Conservation (phyloP, 2,329 filamentous ascomycete species). For the Colletotrichum tamarilloi region DNA sequence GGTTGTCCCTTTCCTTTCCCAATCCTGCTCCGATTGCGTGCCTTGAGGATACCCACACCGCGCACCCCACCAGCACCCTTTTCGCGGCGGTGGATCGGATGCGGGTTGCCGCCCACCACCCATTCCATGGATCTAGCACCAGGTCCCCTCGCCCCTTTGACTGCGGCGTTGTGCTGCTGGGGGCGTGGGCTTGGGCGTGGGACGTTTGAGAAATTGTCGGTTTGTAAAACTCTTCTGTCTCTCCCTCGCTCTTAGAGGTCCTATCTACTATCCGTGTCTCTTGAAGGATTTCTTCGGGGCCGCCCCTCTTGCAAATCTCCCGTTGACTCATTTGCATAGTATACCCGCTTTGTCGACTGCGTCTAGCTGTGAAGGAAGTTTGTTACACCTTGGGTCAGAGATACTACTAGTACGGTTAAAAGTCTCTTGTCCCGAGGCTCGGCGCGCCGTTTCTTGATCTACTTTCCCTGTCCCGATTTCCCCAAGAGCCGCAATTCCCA, state of each 20-base stretch:
- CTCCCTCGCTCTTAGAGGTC: not conserved
- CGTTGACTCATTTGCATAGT: not conserved
- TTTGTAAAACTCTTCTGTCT: not conserved
- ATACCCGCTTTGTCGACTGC: not conserved
- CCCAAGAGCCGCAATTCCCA: not conserved
- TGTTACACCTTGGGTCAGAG: not conserved
- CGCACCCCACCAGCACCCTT: conserved; percentile 10
- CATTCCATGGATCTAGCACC: not conserved
- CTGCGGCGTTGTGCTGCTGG: not conserved
- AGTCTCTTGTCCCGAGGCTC: conserved; percentile 16
- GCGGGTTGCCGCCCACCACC: conserved; percentile 19
- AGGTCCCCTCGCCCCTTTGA: not conserved
- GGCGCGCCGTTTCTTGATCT: not conserved
- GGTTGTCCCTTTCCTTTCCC: not conserved
- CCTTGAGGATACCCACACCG: conserved; percentile 19
- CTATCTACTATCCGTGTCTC: not conserved
- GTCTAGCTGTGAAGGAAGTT: not conserved
- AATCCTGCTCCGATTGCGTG: conserved; percentile 29
- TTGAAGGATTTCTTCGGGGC: not conserved
- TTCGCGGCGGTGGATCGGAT: conserved; percentile 31
- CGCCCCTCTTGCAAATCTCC: not conserved
- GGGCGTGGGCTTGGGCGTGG: no score
- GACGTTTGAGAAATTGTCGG: not conserved
- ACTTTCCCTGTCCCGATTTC: not conserved
- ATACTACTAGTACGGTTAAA: not conserved